Percentiles rank a stretch among this genome's conserved stretches.
Evolutionary conservation across 2,329 filamentous ascomycete genomes (phyloP).

Genomic region (Gliomastix tumulicola): DNA sequence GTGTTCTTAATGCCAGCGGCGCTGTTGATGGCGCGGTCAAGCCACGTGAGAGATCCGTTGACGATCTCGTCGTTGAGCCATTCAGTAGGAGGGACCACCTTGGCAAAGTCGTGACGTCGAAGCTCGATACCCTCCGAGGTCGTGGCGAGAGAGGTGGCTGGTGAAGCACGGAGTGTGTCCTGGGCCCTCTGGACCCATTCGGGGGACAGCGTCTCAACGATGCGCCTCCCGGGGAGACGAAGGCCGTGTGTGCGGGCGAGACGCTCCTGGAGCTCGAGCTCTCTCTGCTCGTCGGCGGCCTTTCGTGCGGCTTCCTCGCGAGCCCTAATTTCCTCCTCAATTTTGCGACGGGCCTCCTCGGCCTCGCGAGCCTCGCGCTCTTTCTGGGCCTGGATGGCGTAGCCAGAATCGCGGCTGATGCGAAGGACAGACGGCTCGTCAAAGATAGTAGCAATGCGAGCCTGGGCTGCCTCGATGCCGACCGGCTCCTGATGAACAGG

Average conservation of each 20-base stretch:
- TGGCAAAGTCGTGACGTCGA: constrained; percentile 52
- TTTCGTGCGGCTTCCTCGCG: constrained; percentile 13
- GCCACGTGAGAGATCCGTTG: constrained; percentile 55
- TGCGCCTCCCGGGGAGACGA: constrained; percentile 15
- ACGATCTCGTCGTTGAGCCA: constrained; percentile 79
- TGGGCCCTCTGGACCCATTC: constrained; percentile 16
- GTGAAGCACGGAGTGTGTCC: constrained; percentile 23
- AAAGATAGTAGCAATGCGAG: too few species aligned
- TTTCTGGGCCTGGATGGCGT: too few species aligned
- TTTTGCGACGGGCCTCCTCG: constrained; percentile 10
- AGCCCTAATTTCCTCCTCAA: constrained; percentile 1
- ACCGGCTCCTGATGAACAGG: too few species aligned
- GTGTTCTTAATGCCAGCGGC: constrained; percentile 42
- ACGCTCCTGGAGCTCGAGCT: constrained; percentile 15
- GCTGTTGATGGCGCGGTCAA: constrained; percentile 53
- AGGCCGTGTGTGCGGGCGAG: constrained; percentile 21
- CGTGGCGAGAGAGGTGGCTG: constrained; percentile 29
- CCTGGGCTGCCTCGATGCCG: too few species aligned
- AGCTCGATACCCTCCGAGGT: constrained; percentile 45
- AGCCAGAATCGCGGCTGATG: too few species aligned
- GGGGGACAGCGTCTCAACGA: constrained; percentile 18
- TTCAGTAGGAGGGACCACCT: constrained; percentile 43
- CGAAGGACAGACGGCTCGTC: too few species aligned
- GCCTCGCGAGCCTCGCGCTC: constrained; percentile 12
- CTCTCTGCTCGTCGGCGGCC: constrained; percentile 13